Evolutionary conservation across 78 protist genomes (phyloP), one percentile per base, ranked within the genome.

Genomic region (Parvularia atlantis): DNA sequence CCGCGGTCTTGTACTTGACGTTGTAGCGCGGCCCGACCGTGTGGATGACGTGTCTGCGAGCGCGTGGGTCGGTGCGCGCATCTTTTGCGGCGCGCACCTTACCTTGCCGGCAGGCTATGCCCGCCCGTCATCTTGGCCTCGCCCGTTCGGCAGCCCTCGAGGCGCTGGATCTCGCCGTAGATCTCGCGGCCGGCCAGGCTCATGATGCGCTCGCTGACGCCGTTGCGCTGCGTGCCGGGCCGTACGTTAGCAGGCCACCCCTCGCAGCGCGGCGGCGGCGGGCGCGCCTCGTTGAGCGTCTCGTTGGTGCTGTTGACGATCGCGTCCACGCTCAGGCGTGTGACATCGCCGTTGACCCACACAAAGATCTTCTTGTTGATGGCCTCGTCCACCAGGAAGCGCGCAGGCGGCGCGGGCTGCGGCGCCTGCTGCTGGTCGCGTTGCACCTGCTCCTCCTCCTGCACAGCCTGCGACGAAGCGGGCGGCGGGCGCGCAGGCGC

Each of bases 11-110:
- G 60, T 77, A 77, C 54, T 63, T 53, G 17, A n/a, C 52, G 30
- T 68, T 70, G 71, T 43, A 77, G 31, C 83, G 75, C 33, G 83
- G 83, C 0, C 76, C 83, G 14, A 77, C 83, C 2, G 83, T 70
- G 60, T 69, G 83, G 19, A 77, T 69, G 54, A 77, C 44, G 17
- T 69, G 30, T 52, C 52, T 71, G 36, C 39, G 2, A 48, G 7
- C 59, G 4, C 43, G 33, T 5, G 19, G 7, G 16, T 16, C 39
- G 11, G 46, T 11, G 5, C 30, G 6, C 14, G 16, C 2, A 13
- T 24, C n/a, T 16, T 11, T 1, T 43, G 52, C 44, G 14, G 17
- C 31, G n/a, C 13, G 10, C 13, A 4, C 11, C 73, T 19, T 17
- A 66, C 35, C 43, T 3, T 36, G 69, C 73, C 54, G 73, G 72